A percentile compares a stretch with the other conserved stretches of the same genome.
These are phyloP conservation scores for Auricularia auricula-judae DNA, from an alignment of 768 basidiomycete genomes.

Conservation along the genomic window DNA sequence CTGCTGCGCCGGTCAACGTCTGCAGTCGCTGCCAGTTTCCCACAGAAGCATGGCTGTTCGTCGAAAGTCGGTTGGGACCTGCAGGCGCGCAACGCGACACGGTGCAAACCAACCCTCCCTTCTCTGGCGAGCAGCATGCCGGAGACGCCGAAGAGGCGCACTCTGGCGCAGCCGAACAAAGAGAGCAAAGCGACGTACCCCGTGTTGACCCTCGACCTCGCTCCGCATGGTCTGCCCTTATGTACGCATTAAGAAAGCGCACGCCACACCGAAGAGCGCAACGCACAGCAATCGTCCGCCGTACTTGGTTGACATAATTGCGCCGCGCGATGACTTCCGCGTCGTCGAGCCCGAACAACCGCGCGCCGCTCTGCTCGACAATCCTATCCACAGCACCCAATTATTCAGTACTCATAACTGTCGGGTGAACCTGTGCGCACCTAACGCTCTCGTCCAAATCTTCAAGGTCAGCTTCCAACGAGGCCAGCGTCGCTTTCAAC, in stretches of 20 bases:
- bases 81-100: no score
- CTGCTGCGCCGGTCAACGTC: no score
- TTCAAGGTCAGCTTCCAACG: constrained; percentile 79
- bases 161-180: no score
- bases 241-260: not conserved
- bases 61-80: no score
- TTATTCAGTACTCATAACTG: no score
- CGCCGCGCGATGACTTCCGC: constrained; percentile 65
- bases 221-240: constrained; percentile 66
- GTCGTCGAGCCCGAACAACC: constrained; percentile 74
- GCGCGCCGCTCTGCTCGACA: constrained; percentile 75
- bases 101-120: no score
- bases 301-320: constrained; percentile 64
- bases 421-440: constrained; percentile 27
- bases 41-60: no score
- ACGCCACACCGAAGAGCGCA: not conserved
- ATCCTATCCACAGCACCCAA: constrained; percentile 36
- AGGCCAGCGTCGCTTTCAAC: constrained; percentile 66
- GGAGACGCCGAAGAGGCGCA: no score
- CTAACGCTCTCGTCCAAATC: constrained; percentile 92
- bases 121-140: no score
- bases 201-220: constrained; percentile 30
- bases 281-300: constrained; percentile 67
- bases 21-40: no score
- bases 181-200: not conserved